Conservation (phyloP, 306 rosid genomes). For the Fragaria nilgerrensis region DNA sequence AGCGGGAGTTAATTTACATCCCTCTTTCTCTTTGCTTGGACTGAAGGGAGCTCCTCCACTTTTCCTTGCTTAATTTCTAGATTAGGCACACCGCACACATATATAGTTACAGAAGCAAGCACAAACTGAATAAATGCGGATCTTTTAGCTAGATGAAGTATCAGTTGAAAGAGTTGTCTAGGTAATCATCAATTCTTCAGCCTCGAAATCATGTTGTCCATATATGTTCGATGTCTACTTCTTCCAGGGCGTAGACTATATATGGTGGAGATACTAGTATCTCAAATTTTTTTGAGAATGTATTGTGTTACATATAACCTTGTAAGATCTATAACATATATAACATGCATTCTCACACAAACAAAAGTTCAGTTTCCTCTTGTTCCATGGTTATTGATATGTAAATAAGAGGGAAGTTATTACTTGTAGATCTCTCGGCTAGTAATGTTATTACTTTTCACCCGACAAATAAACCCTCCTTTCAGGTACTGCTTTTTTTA, state of each 20-base stretch:
- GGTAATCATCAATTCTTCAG: background rate
- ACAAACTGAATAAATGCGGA: background rate
- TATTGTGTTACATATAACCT: background rate
- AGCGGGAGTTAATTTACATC: slow-evolving; percentile 55
- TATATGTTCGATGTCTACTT: background rate
- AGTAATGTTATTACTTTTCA: background rate
- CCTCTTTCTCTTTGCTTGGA: slow-evolving; percentile 60
- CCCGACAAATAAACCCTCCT: background rate
- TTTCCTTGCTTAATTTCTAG: background rate
- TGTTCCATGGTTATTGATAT: background rate
- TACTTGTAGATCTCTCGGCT: background rate
- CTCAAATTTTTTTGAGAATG: background rate
- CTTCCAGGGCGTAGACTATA: background rate
- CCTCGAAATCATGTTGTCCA: background rate
- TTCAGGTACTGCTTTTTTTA: background rate
- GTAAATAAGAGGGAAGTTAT: background rate
- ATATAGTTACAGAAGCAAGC: background rate
- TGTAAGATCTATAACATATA: background rate
- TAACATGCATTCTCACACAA: background rate
- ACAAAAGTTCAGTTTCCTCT: background rate
- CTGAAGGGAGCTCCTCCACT: slow-evolving; percentile 60
- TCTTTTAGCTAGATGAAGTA: background rate
- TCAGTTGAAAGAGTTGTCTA: background rate
- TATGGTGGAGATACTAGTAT: background rate
- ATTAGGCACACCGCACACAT: background rate